A percentile compares a stretch with the other conserved stretches of the same genome.
phyloP scores from a whole-genome alignment of 2,329 filamentous ascomycete species.

The Claviceps monticola region DNA sequence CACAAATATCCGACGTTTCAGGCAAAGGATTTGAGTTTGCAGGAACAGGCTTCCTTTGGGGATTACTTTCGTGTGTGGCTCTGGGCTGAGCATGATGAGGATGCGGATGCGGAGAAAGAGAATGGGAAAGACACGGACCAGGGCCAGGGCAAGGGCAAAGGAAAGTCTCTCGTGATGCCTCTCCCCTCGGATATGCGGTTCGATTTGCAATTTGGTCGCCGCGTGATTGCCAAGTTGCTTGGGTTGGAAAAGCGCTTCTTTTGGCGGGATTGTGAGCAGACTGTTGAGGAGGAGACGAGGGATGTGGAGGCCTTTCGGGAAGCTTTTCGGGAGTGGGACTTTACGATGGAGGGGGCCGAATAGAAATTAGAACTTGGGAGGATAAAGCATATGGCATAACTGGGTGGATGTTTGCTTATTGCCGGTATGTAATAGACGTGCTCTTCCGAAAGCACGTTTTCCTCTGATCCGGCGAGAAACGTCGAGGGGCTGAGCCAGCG shows the following conservation, averaged over 20 bases:
- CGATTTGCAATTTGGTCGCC: slow-evolving; percentile 79
- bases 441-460: too few relatives aligned
- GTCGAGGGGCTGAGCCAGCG: too few relatives aligned
- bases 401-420: too few relatives aligned
- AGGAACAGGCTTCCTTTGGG: slow-evolving; percentile 30
- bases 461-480: too few relatives aligned
- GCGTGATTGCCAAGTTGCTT: slow-evolving; percentile 78
- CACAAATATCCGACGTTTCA: slow-evolving; percentile 38
- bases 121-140: too few relatives aligned
- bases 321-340: slow-evolving; percentile 78
- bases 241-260: slow-evolving; percentile 62
- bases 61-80: slow-evolving; percentile 79
- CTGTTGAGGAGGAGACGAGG: slow-evolving; percentile 59
- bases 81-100: slow-evolving; percentile 37
- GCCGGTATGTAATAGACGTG: too few relatives aligned
- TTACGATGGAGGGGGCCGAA: slow-evolving; percentile 34
- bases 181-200: slow-evolving; percentile 62
- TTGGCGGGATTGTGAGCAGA: slow-evolving; percentile 77
- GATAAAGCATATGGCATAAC: too few relatives aligned
- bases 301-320: slow-evolving; percentile 70
- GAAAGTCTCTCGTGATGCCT: slow-evolving; percentile 56
- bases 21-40: slow-evolving; percentile 33
- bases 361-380: too few relatives aligned
- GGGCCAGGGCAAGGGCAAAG: slow-evolving; percentile 36
- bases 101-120: too few relatives aligned